phyloP scores from a whole-genome alignment of 2,329 filamentous ascomycete species.

The Xylariaceae sp. region DNA sequence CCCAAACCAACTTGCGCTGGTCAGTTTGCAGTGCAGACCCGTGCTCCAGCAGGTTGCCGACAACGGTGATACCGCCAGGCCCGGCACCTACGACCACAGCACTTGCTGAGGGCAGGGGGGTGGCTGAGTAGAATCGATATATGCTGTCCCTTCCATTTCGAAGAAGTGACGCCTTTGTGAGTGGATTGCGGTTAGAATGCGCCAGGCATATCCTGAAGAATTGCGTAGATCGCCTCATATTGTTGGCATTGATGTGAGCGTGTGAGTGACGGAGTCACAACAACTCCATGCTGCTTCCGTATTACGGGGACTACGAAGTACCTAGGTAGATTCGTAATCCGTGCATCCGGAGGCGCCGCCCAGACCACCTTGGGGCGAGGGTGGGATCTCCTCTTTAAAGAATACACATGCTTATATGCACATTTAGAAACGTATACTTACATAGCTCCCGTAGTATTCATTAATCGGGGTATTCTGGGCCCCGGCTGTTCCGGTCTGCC shows the following conservation, averaged over 20 bases:
- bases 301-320: too few relatives aligned
- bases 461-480: too few relatives aligned
- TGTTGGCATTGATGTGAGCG: conserved; percentile 2
- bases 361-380: too few relatives aligned
- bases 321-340: too few relatives aligned
- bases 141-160: conserved; percentile 4
- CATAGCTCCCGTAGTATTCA: too few relatives aligned
- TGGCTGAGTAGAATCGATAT: conserved; percentile 35
- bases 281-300: too few relatives aligned
- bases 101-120: conserved; percentile 11
- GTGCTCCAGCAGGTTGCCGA: conserved; percentile 57
- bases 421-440: too few relatives aligned
- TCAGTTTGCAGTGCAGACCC: conserved; percentile 25
- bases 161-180: neutral
- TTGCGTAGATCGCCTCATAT: conserved; percentile 9
- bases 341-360: too few relatives aligned
- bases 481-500: too few relatives aligned
- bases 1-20: conserved; percentile 49
- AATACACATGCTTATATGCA: too few relatives aligned
- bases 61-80: conserved; percentile 53
- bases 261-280: conserved; percentile 5
- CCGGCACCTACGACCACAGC: conserved; percentile 56
- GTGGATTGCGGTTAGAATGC: neutral
- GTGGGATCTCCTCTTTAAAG: too few relatives aligned
- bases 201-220: conserved; percentile 8